Conservation (phyloP, 1,284 basidiomycete species). For the Sporisorium iseilematis-ciliati region DNA sequence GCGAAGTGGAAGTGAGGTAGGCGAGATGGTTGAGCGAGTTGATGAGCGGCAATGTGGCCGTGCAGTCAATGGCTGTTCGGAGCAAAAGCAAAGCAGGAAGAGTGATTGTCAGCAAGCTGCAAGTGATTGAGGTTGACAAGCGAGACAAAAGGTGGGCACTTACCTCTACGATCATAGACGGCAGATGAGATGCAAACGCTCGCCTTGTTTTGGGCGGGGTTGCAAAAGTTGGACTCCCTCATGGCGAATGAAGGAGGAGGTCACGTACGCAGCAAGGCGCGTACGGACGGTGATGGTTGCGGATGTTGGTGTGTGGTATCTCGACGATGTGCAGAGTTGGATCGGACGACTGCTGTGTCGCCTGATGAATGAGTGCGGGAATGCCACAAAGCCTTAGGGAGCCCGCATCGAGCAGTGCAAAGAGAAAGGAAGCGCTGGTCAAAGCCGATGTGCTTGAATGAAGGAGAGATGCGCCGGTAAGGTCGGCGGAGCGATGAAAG, state of each 20-base stretch:
- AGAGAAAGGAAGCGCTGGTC: neutral
- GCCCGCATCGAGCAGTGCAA: constrained; percentile 10
- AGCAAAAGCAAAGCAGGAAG: constrained; percentile 1
- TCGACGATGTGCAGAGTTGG: constrained; percentile 3
- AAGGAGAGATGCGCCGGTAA: neutral
- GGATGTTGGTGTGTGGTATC: neutral
- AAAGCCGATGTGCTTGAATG: neutral
- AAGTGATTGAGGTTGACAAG: neutral
- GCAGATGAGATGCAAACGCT: constrained; percentile 93
- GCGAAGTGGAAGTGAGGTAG: constrained; percentile 96
- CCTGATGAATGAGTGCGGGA: neutral
- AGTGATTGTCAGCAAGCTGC: constrained; percentile 16
- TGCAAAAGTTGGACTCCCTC: constrained; percentile 97
- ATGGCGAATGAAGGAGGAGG: constrained; percentile 72
- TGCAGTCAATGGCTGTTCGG: constrained; percentile 83
- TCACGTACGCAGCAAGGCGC: constrained; percentile 31
- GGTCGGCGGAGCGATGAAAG: neutral
- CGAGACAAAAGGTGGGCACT: neutral
- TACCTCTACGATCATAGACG: constrained; percentile 85
- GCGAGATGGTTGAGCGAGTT: constrained; percentile 97
- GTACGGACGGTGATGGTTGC: constrained; percentile 12
- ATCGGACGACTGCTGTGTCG: constrained; percentile 2
- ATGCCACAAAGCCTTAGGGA: constrained; percentile 10
- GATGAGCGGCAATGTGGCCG: constrained; percentile 88
- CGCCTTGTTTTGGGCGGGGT: constrained; percentile 93